Base-by-base conservation (phyloP, 495 filamentous ascomycete species). In the Darksidea phi region DNA sequence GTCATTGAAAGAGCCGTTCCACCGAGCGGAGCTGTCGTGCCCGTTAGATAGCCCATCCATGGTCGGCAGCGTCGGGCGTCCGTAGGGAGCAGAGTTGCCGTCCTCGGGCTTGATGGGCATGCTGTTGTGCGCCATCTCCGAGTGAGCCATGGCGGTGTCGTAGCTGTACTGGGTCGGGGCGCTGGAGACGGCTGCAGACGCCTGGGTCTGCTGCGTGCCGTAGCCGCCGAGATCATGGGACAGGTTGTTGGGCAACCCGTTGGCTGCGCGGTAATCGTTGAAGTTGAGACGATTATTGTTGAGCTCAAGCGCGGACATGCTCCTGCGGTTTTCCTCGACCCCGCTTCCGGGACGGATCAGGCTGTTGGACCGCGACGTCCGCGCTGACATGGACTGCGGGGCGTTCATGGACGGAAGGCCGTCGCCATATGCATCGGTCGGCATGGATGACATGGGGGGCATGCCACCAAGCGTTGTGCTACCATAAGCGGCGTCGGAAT, bases 351-450 rank as follows among this genome's bases (percentile, higher is more conserved):
- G 64, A 1, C 64, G 68, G 18, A 66, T 68, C 13, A 66, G 24
- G 55, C 68, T 68, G 55, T 70, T 68, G 15, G 68, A 68, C 18
- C 66, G 52, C 13, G 68, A 70, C 2, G 59, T 65, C 37, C 66
- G 47, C 23, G 61, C 63, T n/a, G 66, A 69, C 54, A 69, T 52
- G 5, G 67, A 55, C 24, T 66, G 48, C 15, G 13, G 41, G 13
- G 60, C 28, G 13, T 18, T 13, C 42, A 57, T 48, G 1, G 51
- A 46, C 18, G 58, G 48, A 6, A 64, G 53, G 32, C 43, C 46
- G 48, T 65, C 57, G 13, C 48, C 57, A 48, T 66, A 67, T 15
- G 49, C 26, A 24, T 67, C 64, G 17, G 34, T 46, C 5, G 53
- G 38, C 54, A 59, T 59, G 12, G 57, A 36, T 23, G 37, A 13